These are phyloP conservation scores for Choiromyces venosus DNA, from an alignment of 495 filamentous ascomycete species.

Conservation along the genomic window DNA sequence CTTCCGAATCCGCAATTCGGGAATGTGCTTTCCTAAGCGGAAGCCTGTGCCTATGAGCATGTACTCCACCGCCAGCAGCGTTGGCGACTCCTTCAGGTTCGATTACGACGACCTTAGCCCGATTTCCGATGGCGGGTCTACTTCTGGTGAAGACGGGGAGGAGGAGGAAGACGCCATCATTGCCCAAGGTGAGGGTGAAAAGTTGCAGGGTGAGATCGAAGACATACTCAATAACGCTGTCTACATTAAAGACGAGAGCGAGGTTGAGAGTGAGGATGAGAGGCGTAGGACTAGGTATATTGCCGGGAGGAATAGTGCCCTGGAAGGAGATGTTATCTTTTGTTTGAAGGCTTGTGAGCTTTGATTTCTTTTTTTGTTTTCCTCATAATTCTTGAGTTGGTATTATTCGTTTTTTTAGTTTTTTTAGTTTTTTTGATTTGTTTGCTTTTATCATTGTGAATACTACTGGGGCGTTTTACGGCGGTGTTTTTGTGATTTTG, in stretches of 20 bases:
- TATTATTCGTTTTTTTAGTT: too few relatives aligned
- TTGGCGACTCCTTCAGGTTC: slow-evolving; percentile 30
- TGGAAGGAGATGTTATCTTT: slow-evolving; percentile 32
- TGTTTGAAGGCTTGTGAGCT: slow-evolving; percentile 12
- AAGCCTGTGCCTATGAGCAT: neutral
- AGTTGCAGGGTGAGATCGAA: slow-evolving; percentile 14
- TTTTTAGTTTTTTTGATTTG: neutral
- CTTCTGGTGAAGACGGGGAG: neutral
- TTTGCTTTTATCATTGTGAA: neutral
- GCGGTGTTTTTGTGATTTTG: too few relatives aligned
- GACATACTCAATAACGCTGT: slow-evolving; percentile 12
- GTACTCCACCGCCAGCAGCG: slow-evolving; percentile 19
- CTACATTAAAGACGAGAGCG: neutral
- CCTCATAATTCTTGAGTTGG: too few relatives aligned
- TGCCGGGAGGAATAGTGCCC: slow-evolving; percentile 29
- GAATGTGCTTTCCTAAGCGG: neutral
- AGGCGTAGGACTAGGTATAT: slow-evolving; percentile 26
- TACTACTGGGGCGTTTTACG: too few relatives aligned
- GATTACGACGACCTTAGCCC: neutral
- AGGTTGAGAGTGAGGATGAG: neutral
- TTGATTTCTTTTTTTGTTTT: neutral
- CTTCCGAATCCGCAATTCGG: neutral
- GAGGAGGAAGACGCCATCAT: neutral
- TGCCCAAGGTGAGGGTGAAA: neutral
- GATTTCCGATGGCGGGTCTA: neutral